Conservation (phyloP, 345 rosid species). For the Citrus mangshanensis region DNA sequence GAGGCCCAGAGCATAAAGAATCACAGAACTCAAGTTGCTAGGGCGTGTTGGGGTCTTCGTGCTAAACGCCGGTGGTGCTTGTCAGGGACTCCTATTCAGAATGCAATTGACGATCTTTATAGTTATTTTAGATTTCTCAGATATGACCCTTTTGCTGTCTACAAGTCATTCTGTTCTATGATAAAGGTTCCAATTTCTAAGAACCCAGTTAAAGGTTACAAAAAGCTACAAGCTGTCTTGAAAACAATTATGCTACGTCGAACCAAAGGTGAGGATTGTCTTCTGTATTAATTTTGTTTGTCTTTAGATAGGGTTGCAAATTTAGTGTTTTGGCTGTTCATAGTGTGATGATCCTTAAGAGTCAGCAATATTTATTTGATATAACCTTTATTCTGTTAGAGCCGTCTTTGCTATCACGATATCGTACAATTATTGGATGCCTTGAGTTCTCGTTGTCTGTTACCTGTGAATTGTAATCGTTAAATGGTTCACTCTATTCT, state of each 20-base stretch:
- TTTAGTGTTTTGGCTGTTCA: background rate
- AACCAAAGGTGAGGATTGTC: slow-evolving; percentile 68
- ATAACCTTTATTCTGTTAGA: background rate
- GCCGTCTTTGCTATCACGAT: background rate
- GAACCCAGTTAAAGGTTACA: slow-evolving; percentile 64
- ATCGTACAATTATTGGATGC: background rate
- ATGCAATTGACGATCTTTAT: slow-evolving; percentile 93
- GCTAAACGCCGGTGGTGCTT: slow-evolving; percentile 99
- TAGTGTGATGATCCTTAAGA: background rate
- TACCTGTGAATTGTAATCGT: background rate
- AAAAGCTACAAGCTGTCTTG: slow-evolving; percentile 78
- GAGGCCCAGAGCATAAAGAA: slow-evolving; percentile 99
- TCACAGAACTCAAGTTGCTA: slow-evolving; percentile 92
- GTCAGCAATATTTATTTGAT: background rate
- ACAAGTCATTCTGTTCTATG: slow-evolving; percentile 48
- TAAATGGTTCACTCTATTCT: background rate
- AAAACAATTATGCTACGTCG: slow-evolving; percentile 96
- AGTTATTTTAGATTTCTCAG: slow-evolving; percentile 97
- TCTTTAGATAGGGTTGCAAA: background rate
- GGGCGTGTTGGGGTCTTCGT: slow-evolving; percentile 99
- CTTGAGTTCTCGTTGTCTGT: background rate
- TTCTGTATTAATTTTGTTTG: background rate
- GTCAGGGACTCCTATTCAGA: slow-evolving; percentile 98
- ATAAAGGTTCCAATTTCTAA: slow-evolving; percentile 71
- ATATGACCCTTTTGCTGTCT: slow-evolving; percentile 77